These are phyloP conservation scores for Hyphopichia fennica DNA, from an alignment of 1,139 yeast species.

Conservation along the genomic window DNA sequence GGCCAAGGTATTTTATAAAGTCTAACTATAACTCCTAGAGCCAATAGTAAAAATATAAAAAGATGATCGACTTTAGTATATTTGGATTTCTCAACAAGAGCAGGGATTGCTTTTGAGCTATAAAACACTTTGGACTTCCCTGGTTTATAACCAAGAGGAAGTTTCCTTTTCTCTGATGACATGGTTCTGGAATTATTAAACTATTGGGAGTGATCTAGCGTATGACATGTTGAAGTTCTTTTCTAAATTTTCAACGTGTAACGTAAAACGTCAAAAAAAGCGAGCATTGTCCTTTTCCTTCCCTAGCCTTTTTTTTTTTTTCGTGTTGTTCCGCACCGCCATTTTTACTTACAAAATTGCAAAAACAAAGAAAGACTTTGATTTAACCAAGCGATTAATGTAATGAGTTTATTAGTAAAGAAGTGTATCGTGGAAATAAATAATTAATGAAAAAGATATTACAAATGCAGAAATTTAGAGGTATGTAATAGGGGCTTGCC, in stretches of 20 bases:
- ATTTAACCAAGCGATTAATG: too few relatives aligned
- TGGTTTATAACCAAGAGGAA: constrained; percentile 20
- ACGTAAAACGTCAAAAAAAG: too few relatives aligned
- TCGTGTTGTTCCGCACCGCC: too few relatives aligned
- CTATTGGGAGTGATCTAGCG: not conserved
- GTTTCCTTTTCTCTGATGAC: constrained; percentile 5
- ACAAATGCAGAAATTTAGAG: not conserved
- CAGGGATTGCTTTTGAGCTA: constrained; percentile 10
- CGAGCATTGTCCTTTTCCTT: too few relatives aligned
- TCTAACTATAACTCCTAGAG: constrained; percentile 33
- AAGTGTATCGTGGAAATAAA: not conserved
- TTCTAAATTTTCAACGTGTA: not conserved
- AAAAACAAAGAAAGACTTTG: too few relatives aligned
- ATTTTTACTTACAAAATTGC: too few relatives aligned
- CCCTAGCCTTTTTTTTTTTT: too few relatives aligned
- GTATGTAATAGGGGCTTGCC: too few relatives aligned
- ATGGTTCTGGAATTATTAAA: not conserved
- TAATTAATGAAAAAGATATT: not conserved
- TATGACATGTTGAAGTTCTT: not conserved
- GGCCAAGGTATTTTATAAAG: constrained; percentile 65
- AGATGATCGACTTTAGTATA: constrained; percentile 20
- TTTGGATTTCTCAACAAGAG: constrained; percentile 8
- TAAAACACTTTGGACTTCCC: constrained; percentile 17
- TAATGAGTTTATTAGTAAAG: too few relatives aligned
- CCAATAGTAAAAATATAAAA: constrained; percentile 18